Evolutionary conservation across 2,329 filamentous ascomycete species (phyloP).

Genomic region (Helicocarpus griseus): DNA sequence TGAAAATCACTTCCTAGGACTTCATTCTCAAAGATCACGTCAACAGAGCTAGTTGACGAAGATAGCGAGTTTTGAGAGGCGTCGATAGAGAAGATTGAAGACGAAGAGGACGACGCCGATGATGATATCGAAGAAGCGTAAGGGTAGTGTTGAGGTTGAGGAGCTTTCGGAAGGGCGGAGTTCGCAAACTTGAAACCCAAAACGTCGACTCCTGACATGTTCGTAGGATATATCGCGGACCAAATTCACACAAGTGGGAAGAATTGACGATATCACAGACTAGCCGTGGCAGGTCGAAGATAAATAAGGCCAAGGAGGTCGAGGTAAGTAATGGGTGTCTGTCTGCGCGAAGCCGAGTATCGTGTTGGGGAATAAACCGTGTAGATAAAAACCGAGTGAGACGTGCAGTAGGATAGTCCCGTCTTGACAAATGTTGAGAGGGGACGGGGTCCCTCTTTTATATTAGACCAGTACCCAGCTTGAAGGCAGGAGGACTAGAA

Average conservation of each 20-base stretch:
- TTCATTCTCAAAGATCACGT: slow-evolving; percentile 38
- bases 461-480: slow-evolving; percentile 8
- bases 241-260: no score
- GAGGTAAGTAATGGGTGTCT: slow-evolving; percentile 6
- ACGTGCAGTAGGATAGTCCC: slow-evolving; percentile 8
- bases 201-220: slow-evolving; percentile 37
- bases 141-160: slow-evolving; percentile 38
- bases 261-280: no score
- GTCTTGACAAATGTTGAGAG: slow-evolving; percentile 11
- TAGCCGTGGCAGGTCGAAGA: neutral
- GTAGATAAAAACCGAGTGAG: slow-evolving; percentile 10
- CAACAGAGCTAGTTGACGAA: slow-evolving; percentile 55
- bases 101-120: slow-evolving; percentile 65
- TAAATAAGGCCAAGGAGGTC: neutral
- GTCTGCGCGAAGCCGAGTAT: neutral
- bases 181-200: slow-evolving; percentile 33
- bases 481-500: slow-evolving; percentile 1
- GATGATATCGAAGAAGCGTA: slow-evolving; percentile 65
- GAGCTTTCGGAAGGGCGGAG: slow-evolving; percentile 23
- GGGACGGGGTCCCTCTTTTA: slow-evolving; percentile 13
- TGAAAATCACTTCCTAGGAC: slow-evolving; percentile 5
- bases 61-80: slow-evolving; percentile 62
- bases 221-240: slow-evolving; percentile 16
- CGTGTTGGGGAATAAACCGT: slow-evolving; percentile 12
- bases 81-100: slow-evolving; percentile 68